Evolutionary conservation across 352 stramenopile genomes (phyloP).

Genomic region (Elongisporangium senticosum): DNA sequence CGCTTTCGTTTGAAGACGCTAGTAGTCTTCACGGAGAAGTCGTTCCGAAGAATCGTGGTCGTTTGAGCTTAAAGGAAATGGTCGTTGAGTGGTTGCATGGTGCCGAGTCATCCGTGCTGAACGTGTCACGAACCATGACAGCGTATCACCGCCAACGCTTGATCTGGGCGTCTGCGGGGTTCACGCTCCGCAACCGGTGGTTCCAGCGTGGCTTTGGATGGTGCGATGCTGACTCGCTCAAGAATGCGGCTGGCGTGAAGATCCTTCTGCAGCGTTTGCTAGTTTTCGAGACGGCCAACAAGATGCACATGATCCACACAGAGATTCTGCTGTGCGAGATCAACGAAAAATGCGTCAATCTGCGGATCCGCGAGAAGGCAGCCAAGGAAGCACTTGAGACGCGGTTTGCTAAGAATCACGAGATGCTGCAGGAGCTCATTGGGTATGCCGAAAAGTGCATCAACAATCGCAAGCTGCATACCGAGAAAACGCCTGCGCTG

Average conservation of each 20-base stretch:
- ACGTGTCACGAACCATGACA: conserved; percentile 36
- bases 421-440: conserved; percentile 48
- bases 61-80: conserved; percentile 34
- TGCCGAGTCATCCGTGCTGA: conserved; percentile 38
- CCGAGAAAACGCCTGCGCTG: conserved; percentile 53
- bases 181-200: conserved; percentile 60
- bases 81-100: conserved; percentile 61
- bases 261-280: conserved; percentile 48
- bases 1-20: conserved; percentile 30
- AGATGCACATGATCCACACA: conserved; percentile 75
- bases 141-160: conserved; percentile 48
- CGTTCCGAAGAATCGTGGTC: conserved; percentile 42
- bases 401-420: conserved; percentile 33
- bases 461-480: conserved; percentile 75
- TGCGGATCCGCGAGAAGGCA: conserved; percentile 35
- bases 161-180: conserved; percentile 45
- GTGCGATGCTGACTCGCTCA: conserved; percentile 40
- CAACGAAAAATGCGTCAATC: conserved; percentile 52
- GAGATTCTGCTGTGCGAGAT: conserved; percentile 51
- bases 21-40: conserved; percentile 33
- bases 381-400: conserved; percentile 34
- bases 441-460: conserved; percentile 48
- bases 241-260: conserved; percentile 53
- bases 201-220: conserved; percentile 57
- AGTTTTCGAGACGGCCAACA: conserved; percentile 59